Evolutionary conservation across 225 moss, liverwort and hornwort genomes (phyloP), one percentile per base, ranked within the genome.

Genomic region (Anthoceros angustus): DNA sequence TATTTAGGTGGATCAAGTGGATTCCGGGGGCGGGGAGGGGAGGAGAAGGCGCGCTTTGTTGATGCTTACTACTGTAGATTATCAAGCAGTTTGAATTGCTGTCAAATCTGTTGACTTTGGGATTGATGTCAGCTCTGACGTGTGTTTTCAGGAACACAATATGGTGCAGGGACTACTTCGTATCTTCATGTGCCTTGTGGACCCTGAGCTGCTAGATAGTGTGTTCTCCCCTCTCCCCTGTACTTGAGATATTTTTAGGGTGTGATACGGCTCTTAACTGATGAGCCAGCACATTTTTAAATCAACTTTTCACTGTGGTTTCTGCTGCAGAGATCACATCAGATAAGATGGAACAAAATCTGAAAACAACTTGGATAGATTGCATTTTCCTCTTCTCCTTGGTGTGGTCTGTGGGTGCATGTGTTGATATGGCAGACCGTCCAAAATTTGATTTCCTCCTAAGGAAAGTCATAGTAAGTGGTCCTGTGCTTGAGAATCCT

Each of bases 171-270:
- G 89, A 68, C 85, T 87, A 68, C 80, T 93, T 6, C 81, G 85
- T 8, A 70, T 89, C 55, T 74, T 93, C 69, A 43, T 68, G 0
- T 82, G 86, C 5, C 83, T 93, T 24, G 77, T 84, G 68, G 80
- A 82, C 39, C 92, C 92, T 2, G 93, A 93, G 41, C 72, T 93
- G 25, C 85, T 73, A 3, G 89, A 89, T 38, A 93, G 89, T 93
- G 80, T 68, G 92, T 65, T 16, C 0, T 68, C 41, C 62, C 43
- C 7, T 26, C 65, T 61, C n/a, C n/a, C n/a, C n/a, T n/a, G n/a
- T n/a, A n/a, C n/a, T n/a, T n/a, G n/a, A n/a, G n/a, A n/a, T n/a
- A n/a, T n/a, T n/a, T n/a, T n/a, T n/a, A n/a, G n/a, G 2, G 6
- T 46, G 61, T 24, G 6, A 39, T 8, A n/a, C n/a, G n/a, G n/a